Evolutionary conservation across 257 asterid species (phyloP), one percentile per base, ranked within the genome.

Genomic region (Solanum commersonii): DNA sequence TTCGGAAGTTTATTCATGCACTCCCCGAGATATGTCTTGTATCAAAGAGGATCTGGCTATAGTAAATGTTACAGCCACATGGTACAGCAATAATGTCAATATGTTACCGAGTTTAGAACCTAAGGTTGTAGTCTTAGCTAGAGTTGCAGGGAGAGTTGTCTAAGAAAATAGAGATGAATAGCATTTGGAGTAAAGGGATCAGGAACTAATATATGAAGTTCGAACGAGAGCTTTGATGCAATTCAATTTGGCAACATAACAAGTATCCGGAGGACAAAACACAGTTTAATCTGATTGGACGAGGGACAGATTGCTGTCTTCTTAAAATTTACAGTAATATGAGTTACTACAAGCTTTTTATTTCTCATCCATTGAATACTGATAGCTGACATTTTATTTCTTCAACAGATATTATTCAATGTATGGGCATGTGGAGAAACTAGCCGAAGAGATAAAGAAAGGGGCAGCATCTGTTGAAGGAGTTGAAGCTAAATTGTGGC

Each of bases 361-460:
- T 86, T 72, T 0, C 70, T 40, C 8, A 68, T 37, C 46, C 65
- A 23, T 78, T 29, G 6, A 8, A 29, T 46, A 38, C 4, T 67
- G 31, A 65, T 27, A 18, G 37, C 84, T 49, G 33, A 74, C 27
- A 29, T 60, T 63, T 84, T 79, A n/a, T 87, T 70, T 34, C 27
- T 31, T 42, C 25, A 76, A 25, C 71, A 93, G 98, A 90, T 95
- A 93, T 88, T 95, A 95, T 89, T 95, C 98, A 49, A 93, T 90
- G 94, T 94, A 93, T 84, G 98, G 96, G 35, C 98, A 94, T 90
- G 96, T 95, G 86, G 98, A 90, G 93, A 95, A 91, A 91, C 94
- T 95, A 83, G 98, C 98, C 10, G 93, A 94, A 87, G 96, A 92
- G 90, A 94, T 95, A 87, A 89, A 92, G 92, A 93, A 94, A 84